A percentile compares a stretch with the other conserved stretches of the same genome.
phyloP scores from a whole-genome alignment of 2,329 filamentous ascomycete genomes.

The Hypoxylon sp. region DNA sequence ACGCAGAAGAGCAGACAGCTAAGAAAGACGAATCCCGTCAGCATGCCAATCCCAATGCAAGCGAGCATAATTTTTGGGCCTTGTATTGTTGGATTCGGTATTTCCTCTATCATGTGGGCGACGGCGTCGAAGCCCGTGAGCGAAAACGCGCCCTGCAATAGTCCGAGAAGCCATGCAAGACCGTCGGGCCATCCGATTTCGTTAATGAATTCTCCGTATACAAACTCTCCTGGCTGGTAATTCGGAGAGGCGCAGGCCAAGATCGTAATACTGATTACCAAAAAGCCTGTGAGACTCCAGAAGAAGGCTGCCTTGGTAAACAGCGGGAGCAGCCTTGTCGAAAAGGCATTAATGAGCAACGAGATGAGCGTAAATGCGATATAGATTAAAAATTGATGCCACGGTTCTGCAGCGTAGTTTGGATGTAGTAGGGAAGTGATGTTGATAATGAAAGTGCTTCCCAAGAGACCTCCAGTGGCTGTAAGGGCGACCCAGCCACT shows the following conservation, averaged over 20 bases:
- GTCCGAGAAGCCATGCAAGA: slow-evolving; percentile 66
- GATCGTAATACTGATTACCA: slow-evolving; percentile 76
- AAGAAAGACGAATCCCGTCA: slow-evolving; percentile 72
- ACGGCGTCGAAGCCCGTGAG: slow-evolving; percentile 66
- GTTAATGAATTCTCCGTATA: slow-evolving; percentile 77
- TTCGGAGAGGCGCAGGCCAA: slow-evolving; percentile 73
- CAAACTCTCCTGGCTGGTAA: slow-evolving; percentile 72
- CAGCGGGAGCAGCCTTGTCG: slow-evolving; percentile 69
- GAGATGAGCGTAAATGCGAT: slow-evolving; percentile 71
- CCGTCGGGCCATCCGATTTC: slow-evolving; percentile 76
- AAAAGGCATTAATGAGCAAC: slow-evolving; percentile 74
- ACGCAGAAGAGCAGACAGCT: slow-evolving; percentile 73
- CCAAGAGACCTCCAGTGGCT: slow-evolving; percentile 75
- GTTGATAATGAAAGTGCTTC: slow-evolving; percentile 74
- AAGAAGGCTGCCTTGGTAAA: slow-evolving; percentile 77
- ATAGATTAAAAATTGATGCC: slow-evolving; percentile 82
- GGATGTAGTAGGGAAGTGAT: slow-evolving; percentile 72
- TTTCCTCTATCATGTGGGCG: slow-evolving; percentile 69
- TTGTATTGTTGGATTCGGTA: slow-evolving; percentile 58
- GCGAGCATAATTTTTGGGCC: slow-evolving; percentile 56
- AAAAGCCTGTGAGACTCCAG: slow-evolving; percentile 77
- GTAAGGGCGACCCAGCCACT: slow-evolving; percentile 78
- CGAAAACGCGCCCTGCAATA: slow-evolving; percentile 64
- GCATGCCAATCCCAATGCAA: slow-evolving; percentile 71
- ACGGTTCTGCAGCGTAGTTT: slow-evolving; percentile 67